These are phyloP conservation scores for Stemphylium beticola DNA, from an alignment of 2,329 filamentous ascomycete genomes.

Conservation along the genomic window DNA sequence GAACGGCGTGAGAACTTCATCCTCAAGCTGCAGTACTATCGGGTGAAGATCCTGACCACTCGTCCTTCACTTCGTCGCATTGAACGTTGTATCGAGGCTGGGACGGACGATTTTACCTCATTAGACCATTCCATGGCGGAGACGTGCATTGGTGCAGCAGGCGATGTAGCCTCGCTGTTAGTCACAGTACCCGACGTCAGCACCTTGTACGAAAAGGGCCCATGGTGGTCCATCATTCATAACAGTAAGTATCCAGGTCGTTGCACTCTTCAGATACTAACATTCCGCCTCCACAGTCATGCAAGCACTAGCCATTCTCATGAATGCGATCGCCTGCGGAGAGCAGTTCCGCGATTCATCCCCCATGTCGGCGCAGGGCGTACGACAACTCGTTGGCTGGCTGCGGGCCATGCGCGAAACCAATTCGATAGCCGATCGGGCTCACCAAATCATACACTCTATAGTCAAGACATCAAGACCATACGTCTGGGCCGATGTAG, in stretches of 20 bases:
- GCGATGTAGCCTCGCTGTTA: conserved; percentile 35
- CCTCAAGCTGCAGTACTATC: conserved; percentile 37
- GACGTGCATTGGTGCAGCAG: conserved; percentile 42
- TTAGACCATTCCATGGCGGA: conserved; percentile 39
- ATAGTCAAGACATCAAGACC: conserved; percentile 11
- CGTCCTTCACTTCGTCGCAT: conserved; percentile 46
- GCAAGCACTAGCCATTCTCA: conserved; percentile 45
- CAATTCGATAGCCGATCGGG: conserved; percentile 29
- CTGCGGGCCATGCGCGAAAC: conserved; percentile 33
- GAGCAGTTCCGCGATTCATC: conserved; percentile 2
- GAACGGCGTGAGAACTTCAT: conserved; percentile 20
- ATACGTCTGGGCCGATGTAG: conserved; percentile 7
- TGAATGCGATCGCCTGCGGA: conserved; percentile 41
- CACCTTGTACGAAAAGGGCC: conserved; percentile 24
- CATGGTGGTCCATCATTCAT: conserved; percentile 49
- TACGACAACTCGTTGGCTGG: conserved; percentile 29
- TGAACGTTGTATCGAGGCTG: conserved; percentile 33
- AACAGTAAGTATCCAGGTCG: conserved; percentile 9
- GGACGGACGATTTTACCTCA: conserved; percentile 29
- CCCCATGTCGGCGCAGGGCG: background rate
- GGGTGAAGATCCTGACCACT: conserved; percentile 41
- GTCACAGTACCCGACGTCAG: conserved; percentile 26
- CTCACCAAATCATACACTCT: conserved; percentile 21
- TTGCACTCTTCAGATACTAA: background rate
- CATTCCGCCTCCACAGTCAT: conserved; percentile 26